These are phyloP conservation scores for Inga leiocalycina DNA, from an alignment of 306 rosid species.

Conservation along the genomic window DNA sequence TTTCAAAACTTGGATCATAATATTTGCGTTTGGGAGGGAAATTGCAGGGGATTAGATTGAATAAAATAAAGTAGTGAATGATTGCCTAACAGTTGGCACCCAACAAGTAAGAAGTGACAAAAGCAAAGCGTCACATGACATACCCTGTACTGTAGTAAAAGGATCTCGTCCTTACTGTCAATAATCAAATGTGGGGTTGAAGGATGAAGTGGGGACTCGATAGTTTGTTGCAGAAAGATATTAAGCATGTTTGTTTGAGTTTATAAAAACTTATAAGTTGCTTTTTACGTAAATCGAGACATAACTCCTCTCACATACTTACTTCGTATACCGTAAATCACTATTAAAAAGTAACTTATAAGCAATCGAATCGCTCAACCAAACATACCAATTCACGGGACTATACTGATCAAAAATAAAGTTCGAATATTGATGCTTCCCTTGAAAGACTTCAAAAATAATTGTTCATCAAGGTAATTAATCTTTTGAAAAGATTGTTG, in stretches of 20 bases:
- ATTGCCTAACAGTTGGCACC: background rate
- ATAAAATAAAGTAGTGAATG: background rate
- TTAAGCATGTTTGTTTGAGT: no score
- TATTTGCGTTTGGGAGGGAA: background rate
- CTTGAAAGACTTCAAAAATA: background rate
- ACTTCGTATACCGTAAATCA: no score
- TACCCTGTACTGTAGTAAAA: background rate
- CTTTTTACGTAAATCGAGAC: no score
- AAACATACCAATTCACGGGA: no score
- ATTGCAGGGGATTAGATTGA: background rate
- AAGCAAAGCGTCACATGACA: background rate
- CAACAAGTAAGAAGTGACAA: background rate
- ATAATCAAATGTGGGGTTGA: background rate
- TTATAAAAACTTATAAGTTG: no score
- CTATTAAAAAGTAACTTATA: no score
- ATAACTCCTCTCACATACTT: no score
- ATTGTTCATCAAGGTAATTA: background rate
- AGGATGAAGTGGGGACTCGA: background rate
- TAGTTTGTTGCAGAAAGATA: background rate
- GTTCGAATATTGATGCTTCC: background rate
- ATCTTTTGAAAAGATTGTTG: no score
- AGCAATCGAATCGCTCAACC: no score
- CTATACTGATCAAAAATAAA: background rate
- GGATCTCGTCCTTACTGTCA: background rate
- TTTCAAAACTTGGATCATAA: background rate